Percentiles rank a stretch among this genome's conserved stretches.
Evolutionary conservation across 176 grass and related monocot species (phyloP).

Genomic region (Musa schizocarpa): DNA sequence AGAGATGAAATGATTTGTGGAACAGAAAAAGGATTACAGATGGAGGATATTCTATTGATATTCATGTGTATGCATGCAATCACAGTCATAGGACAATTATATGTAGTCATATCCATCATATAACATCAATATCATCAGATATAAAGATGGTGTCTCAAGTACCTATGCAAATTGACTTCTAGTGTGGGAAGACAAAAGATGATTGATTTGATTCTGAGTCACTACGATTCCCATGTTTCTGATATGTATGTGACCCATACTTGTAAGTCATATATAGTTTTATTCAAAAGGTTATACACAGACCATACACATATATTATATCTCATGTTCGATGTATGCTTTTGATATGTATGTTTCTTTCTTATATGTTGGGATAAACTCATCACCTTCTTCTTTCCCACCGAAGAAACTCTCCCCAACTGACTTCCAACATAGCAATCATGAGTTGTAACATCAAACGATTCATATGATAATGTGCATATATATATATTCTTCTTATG

Average conservation of each 20-base stretch:
- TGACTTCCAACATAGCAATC: background rate
- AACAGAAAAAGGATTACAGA: no score
- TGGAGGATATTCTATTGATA: no score
- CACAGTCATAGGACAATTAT: conserved; percentile 10
- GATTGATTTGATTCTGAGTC: no score
- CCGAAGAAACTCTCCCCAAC: background rate
- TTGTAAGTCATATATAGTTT: no score
- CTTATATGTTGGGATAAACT: background rate
- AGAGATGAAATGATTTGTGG: no score
- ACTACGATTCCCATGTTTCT: no score
- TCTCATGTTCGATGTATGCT: no score
- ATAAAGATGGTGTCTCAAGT: background rate
- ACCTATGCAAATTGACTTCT: background rate
- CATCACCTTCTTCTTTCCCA: background rate
- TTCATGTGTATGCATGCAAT: background rate
- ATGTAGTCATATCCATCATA: background rate
- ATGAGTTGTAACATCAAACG: background rate
- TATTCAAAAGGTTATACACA: no score
- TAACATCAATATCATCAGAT: background rate
- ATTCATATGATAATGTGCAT: background rate
- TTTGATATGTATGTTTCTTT: background rate
- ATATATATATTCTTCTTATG: background rate
- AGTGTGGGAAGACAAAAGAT: background rate
- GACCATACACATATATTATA: no score
- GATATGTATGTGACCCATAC: no score